Evolutionary conservation across 148 eudicot species (phyloP).

Genomic region (Dianthus caryophyllus): DNA sequence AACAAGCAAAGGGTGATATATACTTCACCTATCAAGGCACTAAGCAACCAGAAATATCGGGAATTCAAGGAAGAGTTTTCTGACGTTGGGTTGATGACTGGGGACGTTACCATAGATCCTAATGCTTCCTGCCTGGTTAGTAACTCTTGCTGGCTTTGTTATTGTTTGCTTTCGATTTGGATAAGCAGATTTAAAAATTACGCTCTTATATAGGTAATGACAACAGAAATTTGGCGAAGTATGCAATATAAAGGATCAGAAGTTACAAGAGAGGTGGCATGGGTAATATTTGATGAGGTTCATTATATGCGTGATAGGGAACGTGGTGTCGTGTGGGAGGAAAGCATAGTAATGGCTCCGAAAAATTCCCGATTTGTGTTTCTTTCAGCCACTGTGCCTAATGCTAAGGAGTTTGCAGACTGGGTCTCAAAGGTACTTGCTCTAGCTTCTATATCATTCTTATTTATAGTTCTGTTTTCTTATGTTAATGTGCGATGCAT

Average conservation of each 20-base stretch:
- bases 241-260: slow-evolving; percentile 99
- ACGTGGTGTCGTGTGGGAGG: slow-evolving; percentile 99
- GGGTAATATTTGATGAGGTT: slow-evolving; percentile 98
- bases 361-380: slow-evolving; percentile 92
- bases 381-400: slow-evolving; percentile 97
- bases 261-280: slow-evolving; percentile 85
- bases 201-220: slow-evolving; percentile 67
- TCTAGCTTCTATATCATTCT: neutral
- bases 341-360: slow-evolving; percentile 99
- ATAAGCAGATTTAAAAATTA: slow-evolving; percentile 6
- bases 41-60: slow-evolving; percentile 95
- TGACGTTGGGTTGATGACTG: slow-evolving; percentile 99
- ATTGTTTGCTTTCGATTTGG: slow-evolving; percentile 2
- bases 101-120: slow-evolving; percentile 96
- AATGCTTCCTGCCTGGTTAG: slow-evolving; percentile 97
- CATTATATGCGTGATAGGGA: slow-evolving; percentile 99
- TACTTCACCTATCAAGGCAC: slow-evolving; percentile 97
- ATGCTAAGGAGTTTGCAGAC: slow-evolving; percentile 98
- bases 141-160: slow-evolving; percentile 12
- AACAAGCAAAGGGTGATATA: slow-evolving; percentile 92
- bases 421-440: slow-evolving; percentile 91
- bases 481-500: neutral
- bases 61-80: slow-evolving; percentile 97
- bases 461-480: neutral
- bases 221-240: slow-evolving; percentile 98